Percentiles rank a stretch among this genome's conserved stretches.
Evolutionary conservation across 805 yeast genomes (phyloP).

Genomic region (Spathaspora passalidarum): DNA sequence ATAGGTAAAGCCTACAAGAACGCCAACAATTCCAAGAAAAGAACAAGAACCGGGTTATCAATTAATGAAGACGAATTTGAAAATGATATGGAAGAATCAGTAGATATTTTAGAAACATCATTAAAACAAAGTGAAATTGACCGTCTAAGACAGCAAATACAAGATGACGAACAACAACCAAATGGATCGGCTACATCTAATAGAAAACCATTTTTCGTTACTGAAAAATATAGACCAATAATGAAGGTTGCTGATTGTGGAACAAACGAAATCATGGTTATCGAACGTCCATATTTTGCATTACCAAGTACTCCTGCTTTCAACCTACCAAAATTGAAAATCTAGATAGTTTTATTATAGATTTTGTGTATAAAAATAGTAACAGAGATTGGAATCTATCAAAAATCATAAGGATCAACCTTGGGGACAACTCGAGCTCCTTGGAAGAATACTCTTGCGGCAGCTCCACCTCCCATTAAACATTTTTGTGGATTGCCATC

Average conservation of each 20-base stretch:
- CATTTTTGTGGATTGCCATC: slow-evolving; percentile 46
- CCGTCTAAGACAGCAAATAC: slow-evolving; percentile 34
- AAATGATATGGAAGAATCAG: slow-evolving; percentile 24
- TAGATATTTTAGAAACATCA: slow-evolving; percentile 21
- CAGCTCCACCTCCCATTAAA: slow-evolving; percentile 62
- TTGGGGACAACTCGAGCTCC: slow-evolving; percentile 53
- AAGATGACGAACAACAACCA: slow-evolving; percentile 35
- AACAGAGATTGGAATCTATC: neutral
- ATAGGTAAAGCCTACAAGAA: slow-evolving; percentile 29
- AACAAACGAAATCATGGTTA: slow-evolving; percentile 58
- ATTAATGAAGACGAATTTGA: slow-evolving; percentile 27
- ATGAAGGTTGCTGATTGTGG: slow-evolving; percentile 58
- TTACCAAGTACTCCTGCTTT: slow-evolving; percentile 63
- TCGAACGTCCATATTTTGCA: slow-evolving; percentile 71
- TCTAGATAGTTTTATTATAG: slow-evolving; percentile 20
- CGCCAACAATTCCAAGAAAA: slow-evolving; percentile 31
- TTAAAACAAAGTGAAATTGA: slow-evolving; percentile 29
- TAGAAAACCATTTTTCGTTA: slow-evolving; percentile 63
- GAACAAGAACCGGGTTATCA: slow-evolving; percentile 42
- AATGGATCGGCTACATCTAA: slow-evolving; percentile 14
- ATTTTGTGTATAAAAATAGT: slow-evolving; percentile 1
- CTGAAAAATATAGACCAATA: slow-evolving; percentile 72
- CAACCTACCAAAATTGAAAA: slow-evolving; percentile 52
- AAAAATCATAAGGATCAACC: slow-evolving; percentile 10
- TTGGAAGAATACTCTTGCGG: slow-evolving; percentile 68